phyloP scores from a whole-genome alignment of 2,329 filamentous ascomycete genomes.

The Hymenoscyphus albidus region DNA sequence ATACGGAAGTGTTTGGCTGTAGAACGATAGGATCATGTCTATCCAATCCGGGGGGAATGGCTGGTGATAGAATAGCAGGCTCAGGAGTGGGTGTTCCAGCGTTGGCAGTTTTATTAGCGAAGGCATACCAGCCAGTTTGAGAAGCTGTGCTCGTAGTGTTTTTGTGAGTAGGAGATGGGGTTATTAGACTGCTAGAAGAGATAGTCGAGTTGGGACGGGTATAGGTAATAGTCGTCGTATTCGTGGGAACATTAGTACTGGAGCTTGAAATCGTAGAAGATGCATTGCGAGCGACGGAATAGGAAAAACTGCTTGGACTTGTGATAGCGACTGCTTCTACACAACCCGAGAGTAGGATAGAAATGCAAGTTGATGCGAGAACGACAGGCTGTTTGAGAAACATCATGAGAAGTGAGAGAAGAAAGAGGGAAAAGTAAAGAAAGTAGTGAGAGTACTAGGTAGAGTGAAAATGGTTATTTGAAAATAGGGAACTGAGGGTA shows the following conservation, averaged over 20 bases:
- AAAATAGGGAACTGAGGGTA: background rate
- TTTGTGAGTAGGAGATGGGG: background rate
- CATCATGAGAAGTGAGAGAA: slow-evolving; percentile 14
- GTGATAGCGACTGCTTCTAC: slow-evolving; percentile 5
- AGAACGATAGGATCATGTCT: slow-evolving; percentile 9
- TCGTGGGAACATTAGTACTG: background rate
- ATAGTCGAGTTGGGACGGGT: background rate
- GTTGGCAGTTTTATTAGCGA: slow-evolving; percentile 3
- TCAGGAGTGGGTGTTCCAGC: slow-evolving; percentile 4
- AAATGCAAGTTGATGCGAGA: background rate
- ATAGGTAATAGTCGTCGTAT: background rate
- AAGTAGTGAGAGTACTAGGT: background rate
- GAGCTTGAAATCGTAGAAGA: slow-evolving; percentile 3
- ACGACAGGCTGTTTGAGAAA: background rate
- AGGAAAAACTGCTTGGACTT: slow-evolving; percentile 1
- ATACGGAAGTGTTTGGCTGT: slow-evolving; percentile 9
- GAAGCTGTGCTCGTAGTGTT: background rate
- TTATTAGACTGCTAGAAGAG: background rate
- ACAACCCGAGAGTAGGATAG: background rate
- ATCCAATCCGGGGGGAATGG: slow-evolving; percentile 8
- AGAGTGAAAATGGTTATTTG: background rate
- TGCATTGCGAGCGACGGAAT: background rate
- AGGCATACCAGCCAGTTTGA: slow-evolving; percentile 7
- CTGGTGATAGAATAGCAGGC: slow-evolving; percentile 9
- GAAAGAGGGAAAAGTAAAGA: background rate